These are phyloP conservation scores for Epichloe scottii DNA, from an alignment of 2,329 filamentous ascomycete species.

Conservation along the genomic window DNA sequence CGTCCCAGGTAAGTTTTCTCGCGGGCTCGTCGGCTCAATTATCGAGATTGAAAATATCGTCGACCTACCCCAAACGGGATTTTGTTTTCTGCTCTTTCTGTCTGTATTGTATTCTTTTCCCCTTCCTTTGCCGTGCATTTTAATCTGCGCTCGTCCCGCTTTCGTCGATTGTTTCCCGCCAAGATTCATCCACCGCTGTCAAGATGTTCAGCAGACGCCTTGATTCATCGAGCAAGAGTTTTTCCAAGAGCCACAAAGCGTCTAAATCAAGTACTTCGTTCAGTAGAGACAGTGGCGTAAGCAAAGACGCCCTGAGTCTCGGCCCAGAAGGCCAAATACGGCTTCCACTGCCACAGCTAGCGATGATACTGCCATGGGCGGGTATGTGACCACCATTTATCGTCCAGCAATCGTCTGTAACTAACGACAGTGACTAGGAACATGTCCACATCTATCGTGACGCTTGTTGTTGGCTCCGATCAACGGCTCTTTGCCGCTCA, in stretches of 20 bases:
- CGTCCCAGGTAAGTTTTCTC: constrained; percentile 1
- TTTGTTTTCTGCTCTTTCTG: background rate
- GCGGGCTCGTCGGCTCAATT: background rate
- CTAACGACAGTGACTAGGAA: background rate
- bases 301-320: constrained; percentile 39
- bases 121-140: background rate
- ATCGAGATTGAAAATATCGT: background rate
- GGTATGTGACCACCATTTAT: constrained; percentile 23
- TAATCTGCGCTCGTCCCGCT: background rate
- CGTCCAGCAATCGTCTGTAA: background rate
- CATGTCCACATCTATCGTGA: constrained; percentile 56
- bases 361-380: constrained; percentile 29
- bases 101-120: background rate
- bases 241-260: constrained; percentile 37
- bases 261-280: constrained; percentile 42
- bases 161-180: background rate
- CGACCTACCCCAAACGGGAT: background rate
- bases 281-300: constrained; percentile 39
- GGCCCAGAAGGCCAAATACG: constrained; percentile 34
- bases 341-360: constrained; percentile 26
- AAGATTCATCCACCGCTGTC: background rate
- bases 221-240: constrained; percentile 36
- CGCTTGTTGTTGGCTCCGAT: constrained; percentile 66
- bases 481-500: constrained; percentile 85
- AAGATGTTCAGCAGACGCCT: constrained; percentile 37